Evolutionary conservation across 495 filamentous ascomycete genomes (phyloP).

Genomic region (Neurospora cerealis): DNA sequence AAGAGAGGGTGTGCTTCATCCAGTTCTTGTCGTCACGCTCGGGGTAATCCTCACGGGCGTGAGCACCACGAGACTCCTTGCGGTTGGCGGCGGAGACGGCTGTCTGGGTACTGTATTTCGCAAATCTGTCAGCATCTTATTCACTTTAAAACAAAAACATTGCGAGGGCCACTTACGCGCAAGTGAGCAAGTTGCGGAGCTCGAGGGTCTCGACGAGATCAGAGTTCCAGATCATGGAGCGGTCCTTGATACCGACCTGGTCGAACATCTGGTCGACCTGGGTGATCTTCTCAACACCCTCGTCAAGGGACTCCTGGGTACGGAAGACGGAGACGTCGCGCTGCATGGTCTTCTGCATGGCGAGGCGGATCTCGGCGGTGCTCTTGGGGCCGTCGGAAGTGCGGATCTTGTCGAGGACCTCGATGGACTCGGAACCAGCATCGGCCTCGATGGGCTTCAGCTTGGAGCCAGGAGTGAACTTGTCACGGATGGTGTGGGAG

Average conservation of each 20-base stretch:
- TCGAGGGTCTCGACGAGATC: slow-evolving; percentile 94
- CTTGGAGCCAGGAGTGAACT: slow-evolving; percentile 66
- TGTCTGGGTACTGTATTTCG: slow-evolving; percentile 56
- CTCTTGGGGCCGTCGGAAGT: slow-evolving; percentile 74
- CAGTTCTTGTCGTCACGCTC: slow-evolving; percentile 88
- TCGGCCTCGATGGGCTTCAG: slow-evolving; percentile 69
- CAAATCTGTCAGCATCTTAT: background rate
- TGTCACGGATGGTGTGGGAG: slow-evolving; percentile 89
- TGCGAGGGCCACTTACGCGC: slow-evolving; percentile 56
- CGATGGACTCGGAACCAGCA: slow-evolving; percentile 77
- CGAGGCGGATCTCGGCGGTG: slow-evolving; percentile 75
- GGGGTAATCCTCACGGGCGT: slow-evolving; percentile 91
- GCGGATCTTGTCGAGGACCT: slow-evolving; percentile 75
- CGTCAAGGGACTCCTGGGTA: slow-evolving; percentile 78
- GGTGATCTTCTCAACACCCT: slow-evolving; percentile 72
- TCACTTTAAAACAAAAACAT: background rate
- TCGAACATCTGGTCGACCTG: slow-evolving; percentile 70
- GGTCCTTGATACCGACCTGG: slow-evolving; percentile 87
- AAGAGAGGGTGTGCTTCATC: slow-evolving; percentile 98
- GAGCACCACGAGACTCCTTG: slow-evolving; percentile 90
- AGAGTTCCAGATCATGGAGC: slow-evolving; percentile 99
- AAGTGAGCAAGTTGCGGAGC: slow-evolving; percentile 85
- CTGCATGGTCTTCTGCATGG: slow-evolving; percentile 98
- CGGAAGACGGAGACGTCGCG: slow-evolving; percentile 95
- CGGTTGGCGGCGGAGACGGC: slow-evolving; percentile 75